These are phyloP conservation scores for Wallacemonas collosoma DNA, from an alignment of 208 protist genomes.

Conservation along the genomic window DNA sequence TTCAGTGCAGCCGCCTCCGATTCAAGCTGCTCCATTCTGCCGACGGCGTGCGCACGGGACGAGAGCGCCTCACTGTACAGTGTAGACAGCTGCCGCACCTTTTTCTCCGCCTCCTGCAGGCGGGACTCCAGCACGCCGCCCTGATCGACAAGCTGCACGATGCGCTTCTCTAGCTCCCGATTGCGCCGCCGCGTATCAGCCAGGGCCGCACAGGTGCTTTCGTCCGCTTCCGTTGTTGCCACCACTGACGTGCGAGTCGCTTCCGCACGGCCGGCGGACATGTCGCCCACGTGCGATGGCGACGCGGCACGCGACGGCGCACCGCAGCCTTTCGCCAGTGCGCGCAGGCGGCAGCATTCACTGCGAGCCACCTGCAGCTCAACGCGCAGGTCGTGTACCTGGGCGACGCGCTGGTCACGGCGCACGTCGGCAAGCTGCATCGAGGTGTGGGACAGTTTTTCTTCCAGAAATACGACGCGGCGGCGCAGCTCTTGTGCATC, in stretches of 20 bases:
- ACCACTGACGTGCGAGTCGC: too few species aligned
- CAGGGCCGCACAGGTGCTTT: slow-evolving; percentile 16
- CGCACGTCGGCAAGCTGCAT: slow-evolving; percentile 35
- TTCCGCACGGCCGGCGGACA: background rate
- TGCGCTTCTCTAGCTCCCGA: background rate
- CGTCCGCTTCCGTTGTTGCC: too few species aligned
- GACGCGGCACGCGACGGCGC: background rate
- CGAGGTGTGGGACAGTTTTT: slow-evolving; percentile 16
- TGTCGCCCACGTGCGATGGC: background rate
- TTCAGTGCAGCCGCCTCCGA: slow-evolving; percentile 31
- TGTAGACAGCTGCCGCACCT: slow-evolving; percentile 21
- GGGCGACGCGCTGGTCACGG: slow-evolving; percentile 42
- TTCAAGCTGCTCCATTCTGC: slow-evolving; percentile 29
- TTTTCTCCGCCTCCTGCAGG: slow-evolving; percentile 23
- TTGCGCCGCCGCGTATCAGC: slow-evolving; percentile 21
- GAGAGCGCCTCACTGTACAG: slow-evolving; percentile 21
- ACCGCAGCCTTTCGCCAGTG: background rate
- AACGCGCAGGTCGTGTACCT: slow-evolving; percentile 36
- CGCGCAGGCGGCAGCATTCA: slow-evolving; percentile 36
- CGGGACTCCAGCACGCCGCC: slow-evolving; percentile 19
- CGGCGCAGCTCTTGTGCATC: background rate
- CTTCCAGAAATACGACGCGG: background rate
- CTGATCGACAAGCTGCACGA: slow-evolving; percentile 16
- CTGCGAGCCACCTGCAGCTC: slow-evolving; percentile 46
- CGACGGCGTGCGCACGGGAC: slow-evolving; percentile 16